Evolutionary conservation across 805 yeast genomes (phyloP), one percentile per base, ranked within the genome.

Genomic region (Metschnikowia reukaufii): DNA sequence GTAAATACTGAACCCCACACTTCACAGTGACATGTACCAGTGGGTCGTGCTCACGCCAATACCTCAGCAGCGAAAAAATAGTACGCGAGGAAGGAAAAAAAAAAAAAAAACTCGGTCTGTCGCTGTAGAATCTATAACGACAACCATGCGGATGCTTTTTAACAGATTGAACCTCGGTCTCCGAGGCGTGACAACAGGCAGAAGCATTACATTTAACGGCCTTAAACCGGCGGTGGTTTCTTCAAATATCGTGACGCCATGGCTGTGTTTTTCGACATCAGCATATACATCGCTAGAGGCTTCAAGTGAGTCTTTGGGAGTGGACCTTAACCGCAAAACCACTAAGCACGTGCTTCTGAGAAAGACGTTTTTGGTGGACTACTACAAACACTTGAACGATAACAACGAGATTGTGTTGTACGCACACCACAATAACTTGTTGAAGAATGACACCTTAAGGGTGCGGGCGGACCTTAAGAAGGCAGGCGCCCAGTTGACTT

Each of bases 321-420:
- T 44, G 13, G 48, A 44, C 19, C 8, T 35, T 33, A 36, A 44
- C 38, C 61, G 82, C 55, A 60, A 67, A 42, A 80, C 91, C 8
- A 70, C 77, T 45, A 91, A 91, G 64, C 81, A 81, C 15, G 59
- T 73, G 37, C 77, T 75, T 34, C 83, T 92, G 4, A 82, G 97
- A 70, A 92, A 92, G 71, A 90, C 97, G 0, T 90, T 82, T 57
- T 73, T 92, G 52, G 74, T 92, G 52, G 96, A 92, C 66, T 73
- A 79, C 55, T 92, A 92, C 73, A 80, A 88, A 50, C 69, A 84
- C 52, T 64, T 89, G 52, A 76, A 89, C 69, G 82, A 83, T 47
- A 72, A 67, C 23, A 81, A 82, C 63, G 83, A 88, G 32, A 82
- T 91, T 37, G 73, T 91, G 12, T 74, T 92, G 45, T 83, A 88